Base-by-base conservation (phyloP, 371 early-diverging fungal species). In the Mortierella sp. region DNA sequence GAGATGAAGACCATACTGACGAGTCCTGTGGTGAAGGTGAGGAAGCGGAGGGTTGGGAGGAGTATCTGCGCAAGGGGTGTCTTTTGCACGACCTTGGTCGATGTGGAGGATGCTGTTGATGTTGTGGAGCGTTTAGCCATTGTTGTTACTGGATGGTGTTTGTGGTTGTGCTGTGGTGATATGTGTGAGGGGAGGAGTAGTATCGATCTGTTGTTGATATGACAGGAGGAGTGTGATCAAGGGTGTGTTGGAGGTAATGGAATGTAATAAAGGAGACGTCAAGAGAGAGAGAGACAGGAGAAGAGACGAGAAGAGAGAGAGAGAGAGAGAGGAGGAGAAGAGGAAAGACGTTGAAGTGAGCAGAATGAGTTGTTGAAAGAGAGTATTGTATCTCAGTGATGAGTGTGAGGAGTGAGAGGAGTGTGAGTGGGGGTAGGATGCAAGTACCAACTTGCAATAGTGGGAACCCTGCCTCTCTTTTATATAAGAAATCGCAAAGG, bases 41-140 rank as follows among this genome's bases (percentile, higher is more conserved):
- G 24, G 44, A 68, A 68, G 21, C 68, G 68, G 44, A 68, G 68
- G 9, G 42, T 24, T 21, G 68, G 44, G 68, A 68, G 68, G 68
- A 68, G 2, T 24, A 38, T 68, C 24, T 24, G 68, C 19, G 42
- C 3, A 11, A 68, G 10, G 3, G 68, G 9, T 42, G 68, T 68
- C 10, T 24, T 19, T 38, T 42, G 38, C 68, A 42, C 42, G 24
- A 34, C 10, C 21, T 31, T 31, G 63, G 34, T 34, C 6, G 31
- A 1, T 24, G 34, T 68, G 10, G 42, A 38, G 21, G 8, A 34
- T 68, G 11, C 38, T 68, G 50, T 42, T 68, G 24, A 24, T 24
- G 19, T 65, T 38, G 24, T 65, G 34, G 34, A 34, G 13, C 8
- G 19, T 14, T 65, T 50, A 16, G 50, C 11, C 50, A 38, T 19